Evolutionary conservation across 73 alveolate genomes (phyloP).

Genomic region (Halteria grandinella): DNA sequence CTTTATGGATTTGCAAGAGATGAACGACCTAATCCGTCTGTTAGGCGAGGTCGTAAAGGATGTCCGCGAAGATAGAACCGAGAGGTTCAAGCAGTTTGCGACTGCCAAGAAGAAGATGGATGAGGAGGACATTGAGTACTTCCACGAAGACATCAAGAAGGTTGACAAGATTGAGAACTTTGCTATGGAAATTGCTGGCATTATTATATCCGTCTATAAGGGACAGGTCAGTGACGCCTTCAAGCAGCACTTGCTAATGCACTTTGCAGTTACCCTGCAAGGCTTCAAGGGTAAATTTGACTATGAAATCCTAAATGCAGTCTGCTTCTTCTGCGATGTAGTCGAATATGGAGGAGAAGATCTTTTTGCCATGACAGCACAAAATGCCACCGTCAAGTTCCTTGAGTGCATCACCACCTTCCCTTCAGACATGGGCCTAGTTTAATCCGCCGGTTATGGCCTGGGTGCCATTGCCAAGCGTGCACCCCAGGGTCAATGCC

Average conservation of each 20-base stretch:
- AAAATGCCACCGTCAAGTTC: conserved; percentile 18
- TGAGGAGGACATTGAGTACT: conserved; percentile 59
- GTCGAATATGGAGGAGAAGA: conserved; percentile 40
- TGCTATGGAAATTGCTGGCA: conserved; percentile 66
- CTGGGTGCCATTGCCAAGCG: conserved; percentile 54
- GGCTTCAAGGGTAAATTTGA: conserved; percentile 11
- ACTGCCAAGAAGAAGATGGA: conserved; percentile 43
- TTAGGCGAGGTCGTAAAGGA: neutral
- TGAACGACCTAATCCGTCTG: neutral
- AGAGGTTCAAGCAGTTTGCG: conserved; percentile 14
- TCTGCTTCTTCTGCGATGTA: conserved; percentile 62
- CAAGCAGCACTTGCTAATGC: conserved; percentile 3
- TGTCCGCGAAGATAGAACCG: neutral
- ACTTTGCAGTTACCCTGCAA: conserved; percentile 31
- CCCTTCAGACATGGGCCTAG: conserved; percentile 46
- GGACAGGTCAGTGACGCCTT: conserved; percentile 9
- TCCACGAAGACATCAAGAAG: conserved; percentile 49
- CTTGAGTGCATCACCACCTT: conserved; percentile 20
- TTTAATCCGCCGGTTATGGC: conserved; percentile 55
- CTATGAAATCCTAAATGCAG: conserved; percentile 45
- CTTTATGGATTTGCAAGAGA: neutral
- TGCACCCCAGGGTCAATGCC: neutral
- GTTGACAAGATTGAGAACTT: conserved; percentile 27
- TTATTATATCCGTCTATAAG: conserved; percentile 31
- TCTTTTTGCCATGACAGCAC: conserved; percentile 4